Conservation (phyloP, 352 stramenopile genomes). For the Phytophthora lateralis region DNA sequence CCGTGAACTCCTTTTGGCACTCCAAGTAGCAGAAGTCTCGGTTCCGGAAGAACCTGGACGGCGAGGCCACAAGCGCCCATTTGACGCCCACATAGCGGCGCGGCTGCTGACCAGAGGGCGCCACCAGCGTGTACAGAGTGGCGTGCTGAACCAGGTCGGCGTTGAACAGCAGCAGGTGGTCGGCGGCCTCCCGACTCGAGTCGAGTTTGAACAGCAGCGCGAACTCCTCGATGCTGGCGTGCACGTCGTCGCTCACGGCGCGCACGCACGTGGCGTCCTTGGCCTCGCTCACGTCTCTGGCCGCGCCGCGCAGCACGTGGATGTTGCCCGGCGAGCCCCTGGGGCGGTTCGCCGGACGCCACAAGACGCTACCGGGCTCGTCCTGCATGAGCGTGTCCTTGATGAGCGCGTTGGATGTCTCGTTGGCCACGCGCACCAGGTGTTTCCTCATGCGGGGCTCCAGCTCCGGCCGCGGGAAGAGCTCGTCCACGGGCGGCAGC, state of each 20-base stretch:
- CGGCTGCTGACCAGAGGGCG: conserved; percentile 72
- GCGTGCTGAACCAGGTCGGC: conserved; percentile 72
- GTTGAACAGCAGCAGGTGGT: conserved; percentile 82
- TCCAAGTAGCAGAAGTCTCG: conserved; percentile 88
- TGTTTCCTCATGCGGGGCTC: conserved; percentile 80
- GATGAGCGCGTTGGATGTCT: conserved; percentile 84
- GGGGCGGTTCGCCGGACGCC: conserved; percentile 48
- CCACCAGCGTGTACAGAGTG: conserved; percentile 78
- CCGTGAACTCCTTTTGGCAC: conserved; percentile 85
- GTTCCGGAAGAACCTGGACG: conserved; percentile 72
- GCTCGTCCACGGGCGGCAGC: conserved; percentile 38
- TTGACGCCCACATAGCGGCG: conserved; percentile 82
- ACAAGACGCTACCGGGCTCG: conserved; percentile 50
- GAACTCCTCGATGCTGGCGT: conserved; percentile 85
- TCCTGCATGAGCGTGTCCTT: conserved; percentile 67
- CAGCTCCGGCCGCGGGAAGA: conserved; percentile 66
- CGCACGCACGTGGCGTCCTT: conserved; percentile 66
- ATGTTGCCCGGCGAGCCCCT: conserved; percentile 46
- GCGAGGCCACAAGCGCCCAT: conserved; percentile 79
- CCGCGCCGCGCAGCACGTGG: conserved; percentile 55
- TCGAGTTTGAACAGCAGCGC: conserved; percentile 84
- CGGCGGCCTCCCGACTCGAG: conserved; percentile 56
- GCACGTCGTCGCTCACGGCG: conserved; percentile 64
- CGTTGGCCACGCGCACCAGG: conserved; percentile 77
- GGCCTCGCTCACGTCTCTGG: conserved; percentile 39